phyloP scores from a whole-genome alignment of 805 yeast genomes.

The Huiozyma sinensis region DNA sequence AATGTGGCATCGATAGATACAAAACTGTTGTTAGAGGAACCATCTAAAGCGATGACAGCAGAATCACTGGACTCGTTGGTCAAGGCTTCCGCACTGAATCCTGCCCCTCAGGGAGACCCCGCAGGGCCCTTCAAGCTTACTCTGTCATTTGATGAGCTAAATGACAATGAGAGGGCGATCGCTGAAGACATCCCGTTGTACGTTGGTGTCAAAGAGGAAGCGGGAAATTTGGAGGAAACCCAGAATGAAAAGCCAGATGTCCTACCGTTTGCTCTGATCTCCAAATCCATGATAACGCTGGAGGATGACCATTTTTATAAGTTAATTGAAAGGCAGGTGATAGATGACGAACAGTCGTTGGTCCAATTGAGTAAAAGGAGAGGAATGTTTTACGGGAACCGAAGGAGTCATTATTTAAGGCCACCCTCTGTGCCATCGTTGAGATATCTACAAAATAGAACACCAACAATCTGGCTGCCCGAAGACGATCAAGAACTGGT shows the following conservation, averaged over 20 bases:
- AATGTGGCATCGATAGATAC: too few relatives aligned
- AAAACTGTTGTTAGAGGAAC: too few relatives aligned
- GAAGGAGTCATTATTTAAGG: constrained; percentile 52
- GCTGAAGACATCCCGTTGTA: constrained; percentile 28
- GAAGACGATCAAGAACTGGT: constrained; percentile 79
- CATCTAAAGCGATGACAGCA: too few relatives aligned
- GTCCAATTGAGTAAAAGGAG: constrained; percentile 27
- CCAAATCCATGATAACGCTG: constrained; percentile 52
- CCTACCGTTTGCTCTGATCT: constrained; percentile 42
- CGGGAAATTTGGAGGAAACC: constrained; percentile 11
- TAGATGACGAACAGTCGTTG: constrained; percentile 32
- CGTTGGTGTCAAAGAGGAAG: constrained; percentile 15
- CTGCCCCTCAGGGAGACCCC: too few relatives aligned
- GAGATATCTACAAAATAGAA: constrained; percentile 66
- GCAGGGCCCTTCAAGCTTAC: constrained; percentile 26
- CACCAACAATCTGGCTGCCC: constrained; percentile 95
- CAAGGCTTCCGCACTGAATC: too few relatives aligned
- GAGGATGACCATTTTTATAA: constrained; percentile 57
- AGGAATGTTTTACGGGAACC: constrained; percentile 38
- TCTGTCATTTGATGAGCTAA: constrained; percentile 24
- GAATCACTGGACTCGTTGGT: too few relatives aligned
- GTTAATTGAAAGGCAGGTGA: constrained; percentile 39
- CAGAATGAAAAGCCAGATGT: constrained; percentile 13
- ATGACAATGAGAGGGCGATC: constrained; percentile 26
- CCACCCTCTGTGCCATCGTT: constrained; percentile 91